Evolutionary conservation across 2,329 filamentous ascomycete genomes (phyloP).

Genomic region (Cordyceps militaris): DNA sequence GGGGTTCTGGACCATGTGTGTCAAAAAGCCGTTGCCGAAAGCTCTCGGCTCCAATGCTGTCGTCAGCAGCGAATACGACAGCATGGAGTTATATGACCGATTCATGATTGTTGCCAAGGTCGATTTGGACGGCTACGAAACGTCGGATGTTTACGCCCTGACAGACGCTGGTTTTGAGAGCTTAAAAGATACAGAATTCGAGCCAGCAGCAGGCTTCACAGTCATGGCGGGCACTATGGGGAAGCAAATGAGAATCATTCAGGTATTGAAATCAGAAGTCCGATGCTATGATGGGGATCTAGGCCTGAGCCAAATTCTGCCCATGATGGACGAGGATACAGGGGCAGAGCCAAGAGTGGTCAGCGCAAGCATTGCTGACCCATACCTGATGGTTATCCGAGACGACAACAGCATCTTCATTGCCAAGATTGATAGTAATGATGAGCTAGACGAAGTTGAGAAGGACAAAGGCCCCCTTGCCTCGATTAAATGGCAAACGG

Average conservation of each 20-base stretch:
- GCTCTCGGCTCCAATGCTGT: constrained; percentile 43
- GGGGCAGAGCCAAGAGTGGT: constrained; percentile 72
- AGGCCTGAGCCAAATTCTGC: constrained; percentile 81
- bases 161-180: constrained; percentile 69
- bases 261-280: constrained; percentile 80
- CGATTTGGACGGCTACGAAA: constrained; percentile 61
- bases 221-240: constrained; percentile 79
- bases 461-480: constrained; percentile 49
- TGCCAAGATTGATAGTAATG: constrained; percentile 66
- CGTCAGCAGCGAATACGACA: constrained; percentile 48
- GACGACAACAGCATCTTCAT: constrained; percentile 78
- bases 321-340: constrained; percentile 85
- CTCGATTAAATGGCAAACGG: constrained; percentile 70
- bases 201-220: constrained; percentile 79
- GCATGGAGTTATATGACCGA: constrained; percentile 60
- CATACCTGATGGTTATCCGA: constrained; percentile 73
- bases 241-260: constrained; percentile 73
- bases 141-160: constrained; percentile 70
- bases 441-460: constrained; percentile 79
- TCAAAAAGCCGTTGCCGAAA: constrained; percentile 60
- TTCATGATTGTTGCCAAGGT: constrained; percentile 79
- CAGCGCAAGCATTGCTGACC: constrained; percentile 77
- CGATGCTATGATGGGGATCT: constrained; percentile 88
- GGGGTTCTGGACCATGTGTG: constrained; percentile 74
- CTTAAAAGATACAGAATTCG: constrained; percentile 80